Base-by-base conservation (phyloP, 2,329 filamentous ascomycete species). In the Calonectria fujianensis region DNA sequence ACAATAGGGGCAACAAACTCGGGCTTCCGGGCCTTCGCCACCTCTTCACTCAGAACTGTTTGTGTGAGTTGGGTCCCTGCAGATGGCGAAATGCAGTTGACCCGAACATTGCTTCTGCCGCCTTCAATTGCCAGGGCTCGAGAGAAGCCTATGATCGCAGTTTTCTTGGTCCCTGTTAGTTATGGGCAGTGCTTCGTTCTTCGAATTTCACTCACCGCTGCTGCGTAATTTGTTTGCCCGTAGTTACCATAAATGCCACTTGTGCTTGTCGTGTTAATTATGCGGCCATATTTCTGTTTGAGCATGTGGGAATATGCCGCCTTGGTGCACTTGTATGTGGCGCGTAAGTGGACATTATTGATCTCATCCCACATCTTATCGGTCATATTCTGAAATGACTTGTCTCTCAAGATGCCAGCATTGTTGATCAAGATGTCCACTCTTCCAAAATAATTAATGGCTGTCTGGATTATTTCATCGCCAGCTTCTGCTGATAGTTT, bases 191-290 rank as follows among this genome's bases (percentile, higher is more conserved):
- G 7, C 11, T 74, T 2, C 35, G 65, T 57, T 18, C 20, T 29
- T 18, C 18, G 2, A 7, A 52, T 51, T 2, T 50, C 4, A 90
- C 93, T 88, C 90, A 94, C 93, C 72, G 95, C 95, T 75, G 96
- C 95, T 76, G 97, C 92, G 86, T 99, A 99, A 90, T 99, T 98
- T 82, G 96, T 95, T 87, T 99, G 97, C 76, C 97, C 97, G 84
- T 98, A 99, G 91, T 98, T 98, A 80, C 97, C 97, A 85, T 99
- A 99, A 85, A 99, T 98, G 86, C 97, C 97, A 81, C 94, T 97
- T 59, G 97, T 98, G 51, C 95, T 98, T 41, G 97, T 96, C 59
- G 97, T 99, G 90, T 99, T 99, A 82, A 99, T 90, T 75, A 99
- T 93, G 82, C 97, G 95, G 79, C 97, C 97, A 82, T 98, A 98